Conservation (phyloP, 306 rosid genomes). For the Hippophae tibetana region DNA sequence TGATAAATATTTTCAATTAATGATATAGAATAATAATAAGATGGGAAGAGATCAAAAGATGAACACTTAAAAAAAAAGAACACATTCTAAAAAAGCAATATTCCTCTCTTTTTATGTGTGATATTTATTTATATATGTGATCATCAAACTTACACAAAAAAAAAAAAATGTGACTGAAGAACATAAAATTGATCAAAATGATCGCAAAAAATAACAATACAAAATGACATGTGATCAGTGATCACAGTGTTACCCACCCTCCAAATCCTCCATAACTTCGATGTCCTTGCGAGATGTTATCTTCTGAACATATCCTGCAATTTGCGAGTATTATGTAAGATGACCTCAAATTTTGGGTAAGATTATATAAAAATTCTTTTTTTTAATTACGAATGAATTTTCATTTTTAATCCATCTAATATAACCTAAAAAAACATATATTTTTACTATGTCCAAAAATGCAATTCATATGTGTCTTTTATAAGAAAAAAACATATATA, state of each 20-base stretch:
- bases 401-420: no score
- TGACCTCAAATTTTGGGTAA: neutral
- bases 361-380: neutral
- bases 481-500: no score
- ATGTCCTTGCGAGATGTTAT: conserved; percentile 83
- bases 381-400: no score
- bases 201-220: conserved; percentile 13
- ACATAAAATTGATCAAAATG: conserved; percentile 16
- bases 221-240: conserved; percentile 3
- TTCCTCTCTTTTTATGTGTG: neutral
- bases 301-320: conserved; percentile 95
- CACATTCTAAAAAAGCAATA: conserved; percentile 32
- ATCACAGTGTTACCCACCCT: conserved; percentile 54
- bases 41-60: conserved; percentile 8
- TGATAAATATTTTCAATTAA: no score
- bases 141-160: conserved; percentile 8
- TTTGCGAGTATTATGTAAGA: conserved; percentile 14
- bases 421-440: no score
- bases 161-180: neutral
- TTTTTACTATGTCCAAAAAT: no score
- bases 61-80: conserved; percentile 20
- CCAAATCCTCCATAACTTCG: conserved; percentile 82
- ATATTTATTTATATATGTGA: neutral
- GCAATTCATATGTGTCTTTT: no score
- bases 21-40: no score